phyloP scores from a whole-genome alignment of 306 rosid genomes.

The Trifolium repens region DNA sequence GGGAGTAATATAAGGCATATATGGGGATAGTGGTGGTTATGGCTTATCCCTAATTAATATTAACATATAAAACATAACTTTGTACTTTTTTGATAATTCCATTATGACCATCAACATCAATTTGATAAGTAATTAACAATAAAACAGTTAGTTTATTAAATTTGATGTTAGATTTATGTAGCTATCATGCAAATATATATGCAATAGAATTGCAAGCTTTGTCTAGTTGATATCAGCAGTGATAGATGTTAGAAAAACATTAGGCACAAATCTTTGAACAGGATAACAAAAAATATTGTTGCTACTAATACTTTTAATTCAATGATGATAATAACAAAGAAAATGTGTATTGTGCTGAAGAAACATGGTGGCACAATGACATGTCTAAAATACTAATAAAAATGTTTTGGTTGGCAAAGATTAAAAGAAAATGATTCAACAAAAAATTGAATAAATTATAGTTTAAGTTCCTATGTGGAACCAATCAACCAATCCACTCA shows the following conservation, averaged over 20 bases:
- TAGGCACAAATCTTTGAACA: constrained; percentile 37
- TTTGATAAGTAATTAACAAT: constrained; percentile 35
- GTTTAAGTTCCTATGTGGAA: constrained; percentile 27
- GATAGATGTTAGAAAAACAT: constrained; percentile 52
- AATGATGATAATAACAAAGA: constrained; percentile 34
- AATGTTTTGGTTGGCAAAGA: constrained; percentile 42
- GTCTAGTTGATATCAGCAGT: constrained; percentile 50
- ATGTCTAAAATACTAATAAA: constrained; percentile 19
- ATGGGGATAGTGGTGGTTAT: constrained; percentile 39
- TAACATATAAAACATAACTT: constrained; percentile 20
- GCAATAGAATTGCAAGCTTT: constrained; percentile 37
- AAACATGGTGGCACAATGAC: constrained; percentile 44
- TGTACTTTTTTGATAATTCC: constrained; percentile 36
- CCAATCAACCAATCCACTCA: constrained; percentile 30
- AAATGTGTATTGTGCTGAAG: constrained; percentile 41
- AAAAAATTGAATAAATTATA: neutral
- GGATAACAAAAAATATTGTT: constrained; percentile 56
- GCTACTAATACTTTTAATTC: constrained; percentile 29
- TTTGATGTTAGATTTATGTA: constrained; percentile 46
- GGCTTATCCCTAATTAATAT: constrained; percentile 38
- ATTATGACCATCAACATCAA: constrained; percentile 39
- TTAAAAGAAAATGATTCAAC: neutral
- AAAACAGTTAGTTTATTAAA: constrained; percentile 25
- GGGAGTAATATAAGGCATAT: constrained; percentile 45
- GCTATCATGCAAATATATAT: constrained; percentile 43